Evolutionary conservation across 164 flowering plant genomes (phyloP), one percentile per base, ranked within the genome.

Genomic region (Warburgia ugandensis): DNA sequence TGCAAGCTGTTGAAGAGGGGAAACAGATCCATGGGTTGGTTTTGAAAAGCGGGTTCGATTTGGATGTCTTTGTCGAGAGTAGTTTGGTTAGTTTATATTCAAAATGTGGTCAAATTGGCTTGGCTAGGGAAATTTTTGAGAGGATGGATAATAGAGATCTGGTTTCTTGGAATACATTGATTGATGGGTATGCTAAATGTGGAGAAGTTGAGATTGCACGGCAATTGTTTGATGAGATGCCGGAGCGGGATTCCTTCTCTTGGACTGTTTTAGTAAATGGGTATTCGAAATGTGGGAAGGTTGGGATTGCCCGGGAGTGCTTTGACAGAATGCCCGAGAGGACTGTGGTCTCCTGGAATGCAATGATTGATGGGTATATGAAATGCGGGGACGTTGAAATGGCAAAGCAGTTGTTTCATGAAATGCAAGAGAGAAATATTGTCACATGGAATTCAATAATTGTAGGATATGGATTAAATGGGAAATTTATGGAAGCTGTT

Each of bases 1-100:
- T 21, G 37, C 2, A 5, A 5, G 16, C 13, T 42, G 43, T 19
- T 73, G 73, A 47, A 17, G 12, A 29, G 59, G 21, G 44, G n/a
- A n/a, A n/a, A n/a, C n/a, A n/a, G n/a, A 35, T 68, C 16, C 77
- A 70, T 60, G n/a, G 64, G 40, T 68, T 54, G 45, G 65, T 57
- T 27, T 45, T 61, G 39, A 68, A 60, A 63, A 48, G 52, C 22
- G 75, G 75, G 16, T 70, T 73, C 54, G 36, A 54, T 14, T 59
- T 38, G 23, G 75, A 72, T 65, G 42, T 69, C 62, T 76, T 70
- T 56, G 75, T 76, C 48, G 65, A 60, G 29, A 65, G 73, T 1
- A 75, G 69, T 32, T 59, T 76, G 11, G 48, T 76, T 8, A 75
- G 60, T 31, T 70, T 68, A 68, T 72, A 68, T 43, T 63, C 73